Conservation (phyloP, 257 asterid genomes). For the Anisodus acutangulus region DNA sequence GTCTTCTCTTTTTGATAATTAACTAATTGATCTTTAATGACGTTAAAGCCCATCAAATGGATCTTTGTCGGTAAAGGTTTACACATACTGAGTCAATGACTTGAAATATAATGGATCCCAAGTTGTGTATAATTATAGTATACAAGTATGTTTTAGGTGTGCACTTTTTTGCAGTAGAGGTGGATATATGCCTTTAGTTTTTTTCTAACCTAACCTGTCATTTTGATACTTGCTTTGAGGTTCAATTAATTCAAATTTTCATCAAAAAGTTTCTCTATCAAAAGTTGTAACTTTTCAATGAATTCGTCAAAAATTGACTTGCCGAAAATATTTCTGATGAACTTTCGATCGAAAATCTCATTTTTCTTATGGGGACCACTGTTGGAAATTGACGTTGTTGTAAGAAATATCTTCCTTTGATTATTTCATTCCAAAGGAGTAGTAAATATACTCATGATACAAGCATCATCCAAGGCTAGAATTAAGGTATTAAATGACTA, state of each 20-base stretch:
- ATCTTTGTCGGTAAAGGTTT: constrained; percentile 27
- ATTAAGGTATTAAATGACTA: too few relatives aligned
- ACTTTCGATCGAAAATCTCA: neutral
- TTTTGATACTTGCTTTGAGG: neutral
- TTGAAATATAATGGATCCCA: constrained; percentile 19
- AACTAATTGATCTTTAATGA: neutral
- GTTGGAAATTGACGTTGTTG: too few relatives aligned
- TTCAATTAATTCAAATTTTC: neutral
- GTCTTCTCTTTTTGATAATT: neutral
- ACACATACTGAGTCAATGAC: constrained; percentile 10
- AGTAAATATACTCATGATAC: too few relatives aligned
- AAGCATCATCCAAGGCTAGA: too few relatives aligned
- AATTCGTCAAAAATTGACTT: neutral
- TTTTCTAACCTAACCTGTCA: too few relatives aligned
- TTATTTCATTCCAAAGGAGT: too few relatives aligned
- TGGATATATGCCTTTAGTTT: neutral
- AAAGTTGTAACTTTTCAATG: neutral
- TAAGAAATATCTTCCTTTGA: too few relatives aligned
- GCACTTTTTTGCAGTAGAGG: neutral
- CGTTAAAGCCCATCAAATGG: constrained; percentile 24
- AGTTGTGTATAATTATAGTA: neutral
- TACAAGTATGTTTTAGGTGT: neutral
- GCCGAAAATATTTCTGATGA: neutral
- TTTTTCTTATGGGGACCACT: too few relatives aligned
- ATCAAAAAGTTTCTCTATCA: too few relatives aligned